Percentiles rank a stretch among this genome's conserved stretches.
Conservation (phyloP, 768 basidiomycete species). For the Suillus hirtellus region DNA sequence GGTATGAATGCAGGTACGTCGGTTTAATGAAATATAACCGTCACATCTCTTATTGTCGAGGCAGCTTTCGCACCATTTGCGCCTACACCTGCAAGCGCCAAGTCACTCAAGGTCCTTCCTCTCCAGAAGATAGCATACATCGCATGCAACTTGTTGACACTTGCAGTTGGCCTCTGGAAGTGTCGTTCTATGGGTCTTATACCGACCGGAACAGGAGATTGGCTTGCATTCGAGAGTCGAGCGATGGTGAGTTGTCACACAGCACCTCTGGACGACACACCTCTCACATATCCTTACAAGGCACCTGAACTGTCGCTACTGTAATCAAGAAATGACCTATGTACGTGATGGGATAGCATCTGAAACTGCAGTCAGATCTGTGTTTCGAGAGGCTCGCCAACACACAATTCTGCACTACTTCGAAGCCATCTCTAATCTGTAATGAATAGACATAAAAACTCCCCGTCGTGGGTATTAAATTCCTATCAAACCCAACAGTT, state of each 20-base stretch:
- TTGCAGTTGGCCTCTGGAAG: slow-evolving; percentile 89
- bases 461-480: slow-evolving; percentile 37
- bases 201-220: slow-evolving; percentile 90
- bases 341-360: not conserved
- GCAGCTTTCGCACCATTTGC: slow-evolving; percentile 75
- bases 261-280: not conserved
- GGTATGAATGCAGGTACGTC: slow-evolving; percentile 72
- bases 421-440: slow-evolving; percentile 3
- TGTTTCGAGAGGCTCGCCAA: slow-evolving; percentile 2
- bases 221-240: slow-evolving; percentile 90
- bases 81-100: slow-evolving; percentile 46
- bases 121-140: slow-evolving; percentile 74
- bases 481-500: slow-evolving; percentile 32
- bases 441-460: slow-evolving; percentile 12
- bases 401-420: slow-evolving; percentile 3
- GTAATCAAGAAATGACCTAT: slow-evolving; percentile 13
- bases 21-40: not conserved
- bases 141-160: slow-evolving; percentile 71
- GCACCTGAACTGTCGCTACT: slow-evolving; percentile 47
- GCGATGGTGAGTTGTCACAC: slow-evolving; percentile 46
- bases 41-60: not conserved
- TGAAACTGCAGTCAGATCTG: not conserved
- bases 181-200: slow-evolving; percentile 90
- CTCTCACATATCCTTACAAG: slow-evolving; percentile 25
- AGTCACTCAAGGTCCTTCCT: slow-evolving; percentile 50